phyloP scores from a whole-genome alignment of 805 yeast genomes.

The Ogataea methylovora region DNA sequence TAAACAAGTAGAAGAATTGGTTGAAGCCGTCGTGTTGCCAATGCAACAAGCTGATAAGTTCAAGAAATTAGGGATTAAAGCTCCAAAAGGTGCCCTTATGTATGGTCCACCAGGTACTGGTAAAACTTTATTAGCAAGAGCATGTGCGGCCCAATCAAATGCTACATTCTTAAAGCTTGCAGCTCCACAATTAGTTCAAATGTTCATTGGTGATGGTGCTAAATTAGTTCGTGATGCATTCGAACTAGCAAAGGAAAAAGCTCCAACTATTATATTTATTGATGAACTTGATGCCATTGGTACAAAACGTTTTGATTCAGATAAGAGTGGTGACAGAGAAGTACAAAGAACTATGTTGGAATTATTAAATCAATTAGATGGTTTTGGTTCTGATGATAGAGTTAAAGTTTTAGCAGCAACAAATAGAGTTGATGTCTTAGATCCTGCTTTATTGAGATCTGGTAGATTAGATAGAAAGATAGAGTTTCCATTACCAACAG shows the following conservation, averaged over 20 bases:
- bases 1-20: constrained; percentile 95
- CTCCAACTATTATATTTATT: constrained; percentile 95
- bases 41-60: constrained; percentile 98
- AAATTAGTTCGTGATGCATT: constrained; percentile 96
- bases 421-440: constrained; percentile 94
- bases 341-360: constrained; percentile 99
- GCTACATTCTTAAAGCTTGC: constrained; percentile 95
- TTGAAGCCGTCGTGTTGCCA: constrained; percentile 96
- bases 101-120: constrained; percentile 99
- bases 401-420: constrained; percentile 98
- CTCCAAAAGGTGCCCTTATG: constrained; percentile 98
- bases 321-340: constrained; percentile 96
- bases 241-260: constrained; percentile 94
- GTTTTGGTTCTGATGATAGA: constrained; percentile 94
- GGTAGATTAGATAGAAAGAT: constrained; percentile 97
- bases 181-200: constrained; percentile 96
- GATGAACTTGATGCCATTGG: constrained; percentile 99
- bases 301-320: constrained; percentile 95
- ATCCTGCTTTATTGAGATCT: constrained; percentile 96
- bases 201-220: constrained; percentile 99
- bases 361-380: constrained; percentile 92
- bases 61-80: constrained; percentile 87
- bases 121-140: constrained; percentile 92
- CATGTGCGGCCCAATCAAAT: constrained; percentile 98
- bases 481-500: constrained; percentile 96